Evolutionary conservation across 768 basidiomycete genomes (phyloP).

Genomic region (Cystoderma amianthinum): DNA sequence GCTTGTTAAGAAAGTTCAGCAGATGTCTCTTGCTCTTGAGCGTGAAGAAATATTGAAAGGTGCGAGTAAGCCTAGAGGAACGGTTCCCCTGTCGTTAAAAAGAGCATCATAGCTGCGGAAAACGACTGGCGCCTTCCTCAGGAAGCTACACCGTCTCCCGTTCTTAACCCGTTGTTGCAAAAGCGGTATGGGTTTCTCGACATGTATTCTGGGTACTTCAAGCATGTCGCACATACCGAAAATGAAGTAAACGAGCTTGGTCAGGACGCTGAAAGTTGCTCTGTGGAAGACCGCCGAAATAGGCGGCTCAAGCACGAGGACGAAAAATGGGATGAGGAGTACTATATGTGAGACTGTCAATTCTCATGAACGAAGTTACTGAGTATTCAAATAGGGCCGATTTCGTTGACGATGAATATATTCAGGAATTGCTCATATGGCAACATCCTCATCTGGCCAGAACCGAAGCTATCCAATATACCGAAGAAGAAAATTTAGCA

Average conservation of each 20-base stretch:
- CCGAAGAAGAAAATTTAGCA: slow-evolving; percentile 62
- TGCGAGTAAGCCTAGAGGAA: slow-evolving; percentile 19
- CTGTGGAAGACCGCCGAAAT: slow-evolving; percentile 40
- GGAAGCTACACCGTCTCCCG: slow-evolving; percentile 34
- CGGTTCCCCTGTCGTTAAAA: background rate
- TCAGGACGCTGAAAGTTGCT: slow-evolving; percentile 50
- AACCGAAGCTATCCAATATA: slow-evolving; percentile 40
- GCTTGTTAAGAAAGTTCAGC: too few species aligned
- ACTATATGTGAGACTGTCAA: slow-evolving; percentile 60
- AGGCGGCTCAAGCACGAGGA: slow-evolving; percentile 59
- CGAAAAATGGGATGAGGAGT: slow-evolving; percentile 75
- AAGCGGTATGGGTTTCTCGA: slow-evolving; percentile 74
- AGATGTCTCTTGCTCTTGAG: slow-evolving; percentile 50
- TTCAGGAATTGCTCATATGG: slow-evolving; percentile 67
- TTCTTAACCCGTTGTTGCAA: slow-evolving; percentile 30
- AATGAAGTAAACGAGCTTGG: slow-evolving; percentile 84
- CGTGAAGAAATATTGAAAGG: slow-evolving; percentile 57
- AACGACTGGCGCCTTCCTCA: slow-evolving; percentile 81
- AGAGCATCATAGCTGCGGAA: slow-evolving; percentile 46
- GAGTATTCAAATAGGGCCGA: slow-evolving; percentile 54
- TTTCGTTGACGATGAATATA: slow-evolving; percentile 69
- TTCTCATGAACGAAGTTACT: background rate
- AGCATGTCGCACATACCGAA: slow-evolving; percentile 62
- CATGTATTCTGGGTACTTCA: slow-evolving; percentile 69
- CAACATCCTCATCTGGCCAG: slow-evolving; percentile 40